These are phyloP conservation scores for Corchorus olitorius DNA, from an alignment of 345 rosid genomes.

Conservation along the genomic window DNA sequence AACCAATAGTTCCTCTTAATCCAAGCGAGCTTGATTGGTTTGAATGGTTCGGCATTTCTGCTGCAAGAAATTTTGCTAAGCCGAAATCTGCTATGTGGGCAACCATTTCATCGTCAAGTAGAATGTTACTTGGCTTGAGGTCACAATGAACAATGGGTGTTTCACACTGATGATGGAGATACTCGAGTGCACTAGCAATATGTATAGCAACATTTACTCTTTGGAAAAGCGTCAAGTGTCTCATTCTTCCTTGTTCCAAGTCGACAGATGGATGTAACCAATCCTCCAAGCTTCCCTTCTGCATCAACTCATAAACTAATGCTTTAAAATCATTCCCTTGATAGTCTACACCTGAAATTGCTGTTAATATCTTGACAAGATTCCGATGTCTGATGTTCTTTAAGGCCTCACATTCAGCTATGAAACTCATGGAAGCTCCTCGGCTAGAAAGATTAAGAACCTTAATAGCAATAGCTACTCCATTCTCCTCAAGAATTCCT, in stretches of 20 bases:
- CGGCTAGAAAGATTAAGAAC: slow-evolving; percentile 36
- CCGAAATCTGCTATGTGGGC: slow-evolving; percentile 7
- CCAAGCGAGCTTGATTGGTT: slow-evolving; percentile 13
- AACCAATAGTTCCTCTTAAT: slow-evolving; percentile 24
- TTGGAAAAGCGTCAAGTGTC: neutral
- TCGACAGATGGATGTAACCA: slow-evolving; percentile 10
- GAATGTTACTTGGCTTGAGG: slow-evolving; percentile 17
- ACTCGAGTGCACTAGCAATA: slow-evolving; percentile 18
- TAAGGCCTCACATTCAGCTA: slow-evolving; percentile 47
- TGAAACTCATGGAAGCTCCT: slow-evolving; percentile 47
- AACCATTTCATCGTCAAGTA: slow-evolving; percentile 5
- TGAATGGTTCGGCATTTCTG: neutral
- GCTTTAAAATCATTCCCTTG: slow-evolving; percentile 6
- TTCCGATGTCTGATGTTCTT: slow-evolving; percentile 38
- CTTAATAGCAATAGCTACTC: slow-evolving; percentile 28
- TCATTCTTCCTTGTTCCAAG: neutral
- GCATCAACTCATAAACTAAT: neutral
- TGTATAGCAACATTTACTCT: neutral
- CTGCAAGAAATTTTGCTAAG: neutral
- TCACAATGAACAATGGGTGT: slow-evolving; percentile 26
- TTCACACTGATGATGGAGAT: slow-evolving; percentile 23
- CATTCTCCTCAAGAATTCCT: slow-evolving; percentile 13
- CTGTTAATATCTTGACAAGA: slow-evolving; percentile 40
- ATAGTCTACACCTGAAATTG: neutral
- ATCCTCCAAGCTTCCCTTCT: neutral